Percentiles rank a stretch among this genome's conserved stretches.
Conservation (phyloP, 108 stramenopile species). For the Hondaea fermentalgiana region DNA sequence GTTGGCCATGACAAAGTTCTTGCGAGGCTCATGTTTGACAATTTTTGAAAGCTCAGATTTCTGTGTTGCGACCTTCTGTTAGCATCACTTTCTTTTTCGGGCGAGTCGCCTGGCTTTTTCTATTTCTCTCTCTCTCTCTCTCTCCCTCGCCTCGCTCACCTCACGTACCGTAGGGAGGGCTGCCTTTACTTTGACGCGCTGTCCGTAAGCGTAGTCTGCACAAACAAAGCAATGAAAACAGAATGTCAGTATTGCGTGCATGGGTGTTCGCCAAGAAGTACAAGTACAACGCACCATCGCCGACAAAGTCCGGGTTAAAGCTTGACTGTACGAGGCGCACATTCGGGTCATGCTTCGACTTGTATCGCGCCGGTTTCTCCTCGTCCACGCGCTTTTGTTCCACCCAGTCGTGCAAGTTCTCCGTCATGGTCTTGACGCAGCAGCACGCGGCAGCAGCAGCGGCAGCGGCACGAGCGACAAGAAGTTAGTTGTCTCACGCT, state of each 20-base stretch:
- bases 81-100: too few relatives aligned
- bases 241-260: too few relatives aligned
- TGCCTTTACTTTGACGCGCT: slow-evolving; percentile 42
- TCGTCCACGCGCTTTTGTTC: not conserved
- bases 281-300: not conserved
- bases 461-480: too few relatives aligned
- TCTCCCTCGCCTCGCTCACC: not conserved
- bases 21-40: slow-evolving; percentile 38
- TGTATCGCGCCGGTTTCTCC: slow-evolving; percentile 49
- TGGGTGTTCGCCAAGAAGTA: too few relatives aligned
- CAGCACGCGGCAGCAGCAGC: too few relatives aligned
- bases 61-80: not conserved
- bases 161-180: slow-evolving; percentile 46
- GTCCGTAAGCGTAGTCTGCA: not conserved
- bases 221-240: too few relatives aligned
- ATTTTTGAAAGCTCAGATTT: not conserved
- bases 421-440: not conserved
- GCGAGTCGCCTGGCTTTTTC: too few relatives aligned
- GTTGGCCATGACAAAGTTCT: slow-evolving; percentile 66
- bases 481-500: too few relatives aligned
- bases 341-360: slow-evolving; percentile 51
- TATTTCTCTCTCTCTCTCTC: too few relatives aligned
- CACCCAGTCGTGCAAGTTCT: not conserved
- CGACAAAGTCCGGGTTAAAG: slow-evolving; percentile 28
- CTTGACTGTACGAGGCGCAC: slow-evolving; percentile 50